A percentile compares a stretch with the other conserved stretches of the same genome.
phyloP scores from a whole-genome alignment of 805 yeast species.

The Tetrapisispora namnaoensis region DNA sequence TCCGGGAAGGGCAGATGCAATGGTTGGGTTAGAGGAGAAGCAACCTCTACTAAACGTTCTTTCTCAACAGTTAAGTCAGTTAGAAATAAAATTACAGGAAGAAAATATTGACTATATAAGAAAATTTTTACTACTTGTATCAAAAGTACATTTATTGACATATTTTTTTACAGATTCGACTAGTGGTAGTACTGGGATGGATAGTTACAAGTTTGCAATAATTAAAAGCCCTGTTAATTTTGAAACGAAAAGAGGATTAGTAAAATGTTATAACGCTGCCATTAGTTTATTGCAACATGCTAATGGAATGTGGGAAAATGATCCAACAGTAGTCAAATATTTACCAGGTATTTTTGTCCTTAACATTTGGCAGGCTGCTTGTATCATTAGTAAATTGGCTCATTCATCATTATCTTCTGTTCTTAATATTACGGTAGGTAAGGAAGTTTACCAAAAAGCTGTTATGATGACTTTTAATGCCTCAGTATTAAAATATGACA shows the following conservation, averaged over 20 bases:
- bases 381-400: conserved; percentile 66
- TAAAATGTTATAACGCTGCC: conserved; percentile 72
- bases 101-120: conserved; percentile 56
- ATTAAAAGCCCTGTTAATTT: conserved; percentile 22
- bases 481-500: conserved; percentile 81
- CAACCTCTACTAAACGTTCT: conserved; percentile 65
- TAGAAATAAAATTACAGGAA: conserved; percentile 45
- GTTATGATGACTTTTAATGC: conserved; percentile 63
- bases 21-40: conserved; percentile 59
- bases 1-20: conserved; percentile 54
- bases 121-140: conserved; percentile 55
- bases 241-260: conserved; percentile 64
- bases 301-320: conserved; percentile 46
- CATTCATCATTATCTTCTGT: conserved; percentile 64
- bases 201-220: background rate
- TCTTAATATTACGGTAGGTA: conserved; percentile 64
- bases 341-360: conserved; percentile 77
- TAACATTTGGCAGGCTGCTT: conserved; percentile 86
- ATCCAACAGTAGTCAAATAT: conserved; percentile 57
- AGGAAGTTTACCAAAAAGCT: conserved; percentile 56
- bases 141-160: conserved; percentile 74
- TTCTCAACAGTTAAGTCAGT: conserved; percentile 61
- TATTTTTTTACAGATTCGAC: conserved; percentile 61
- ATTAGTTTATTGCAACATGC: conserved; percentile 61
- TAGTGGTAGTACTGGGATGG: background rate